Conservation (phyloP, 2,329 filamentous ascomycete species). For the Pseudopithomyces maydicus region DNA sequence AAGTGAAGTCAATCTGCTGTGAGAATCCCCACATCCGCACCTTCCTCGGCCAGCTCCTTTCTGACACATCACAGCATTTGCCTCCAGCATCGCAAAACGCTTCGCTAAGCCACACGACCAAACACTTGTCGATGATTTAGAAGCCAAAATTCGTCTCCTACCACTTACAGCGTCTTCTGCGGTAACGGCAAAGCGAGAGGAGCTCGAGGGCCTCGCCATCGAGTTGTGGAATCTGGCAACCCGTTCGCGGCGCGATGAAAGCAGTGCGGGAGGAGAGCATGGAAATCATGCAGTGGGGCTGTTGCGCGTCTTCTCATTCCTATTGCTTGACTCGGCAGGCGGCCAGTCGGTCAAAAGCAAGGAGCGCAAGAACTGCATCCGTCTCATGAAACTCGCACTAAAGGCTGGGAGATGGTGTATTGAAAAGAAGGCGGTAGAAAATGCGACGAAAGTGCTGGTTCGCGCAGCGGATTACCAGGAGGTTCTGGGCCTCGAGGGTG, state of each 20-base stretch:
- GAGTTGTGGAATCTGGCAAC: conserved; percentile 72
- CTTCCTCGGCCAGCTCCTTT: background rate
- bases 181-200: conserved; percentile 45
- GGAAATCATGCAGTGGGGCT: conserved; percentile 27
- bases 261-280: conserved; percentile 15
- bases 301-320: conserved; percentile 66
- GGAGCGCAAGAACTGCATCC: conserved; percentile 46
- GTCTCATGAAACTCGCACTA: conserved; percentile 70
- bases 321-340: conserved; percentile 63
- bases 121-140: conserved; percentile 41
- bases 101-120: conserved; percentile 22
- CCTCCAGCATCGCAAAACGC: conserved; percentile 30
- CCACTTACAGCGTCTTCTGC: conserved; percentile 31
- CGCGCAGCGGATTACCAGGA: conserved; percentile 62
- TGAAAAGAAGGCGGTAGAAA: conserved; percentile 60
- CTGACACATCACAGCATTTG: conserved; percentile 38
- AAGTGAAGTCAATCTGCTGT: conserved; percentile 39
- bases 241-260: conserved; percentile 47
- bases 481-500: conserved; percentile 22
- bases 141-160: conserved; percentile 50
- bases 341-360: conserved; percentile 21
- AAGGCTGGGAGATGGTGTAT: conserved; percentile 69
- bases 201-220: conserved; percentile 62
- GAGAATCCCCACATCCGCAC: conserved; percentile 8
- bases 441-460: conserved; percentile 67